Evolutionary conservation across 2,329 filamentous ascomycete species (phyloP).

Genomic region (Calonectria hongkongensis): DNA sequence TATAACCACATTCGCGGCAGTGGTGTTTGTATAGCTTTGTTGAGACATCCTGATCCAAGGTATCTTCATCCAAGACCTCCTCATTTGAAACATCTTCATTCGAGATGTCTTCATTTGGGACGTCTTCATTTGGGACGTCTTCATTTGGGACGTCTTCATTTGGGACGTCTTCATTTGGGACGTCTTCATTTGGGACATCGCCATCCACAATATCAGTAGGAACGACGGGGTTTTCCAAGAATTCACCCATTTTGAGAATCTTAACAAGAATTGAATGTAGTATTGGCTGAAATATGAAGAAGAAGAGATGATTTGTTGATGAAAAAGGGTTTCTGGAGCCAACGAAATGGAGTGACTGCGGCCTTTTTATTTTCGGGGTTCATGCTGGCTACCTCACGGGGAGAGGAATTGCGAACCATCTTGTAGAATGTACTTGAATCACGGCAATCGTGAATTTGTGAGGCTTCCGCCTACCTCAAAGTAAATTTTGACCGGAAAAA

Average conservation of each 20-base stretch:
- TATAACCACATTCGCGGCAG: background rate
- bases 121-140: no score
- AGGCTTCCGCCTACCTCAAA: background rate
- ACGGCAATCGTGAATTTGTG: conserved; percentile 6
- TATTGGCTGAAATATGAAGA: background rate
- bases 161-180: no score
- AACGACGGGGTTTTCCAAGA: background rate
- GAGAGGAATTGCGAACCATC: background rate
- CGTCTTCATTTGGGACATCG: no score
- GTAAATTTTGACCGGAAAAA: background rate
- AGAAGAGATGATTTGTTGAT: background rate
- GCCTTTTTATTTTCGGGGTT: background rate
- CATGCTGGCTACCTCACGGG: background rate
- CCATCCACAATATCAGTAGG: background rate
- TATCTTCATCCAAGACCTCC: no score
- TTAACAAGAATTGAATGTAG: background rate
- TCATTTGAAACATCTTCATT: no score
- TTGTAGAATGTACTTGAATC: background rate
- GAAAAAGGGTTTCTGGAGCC: background rate
- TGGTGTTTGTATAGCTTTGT: conserved; percentile 36
- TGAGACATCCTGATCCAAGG: background rate
- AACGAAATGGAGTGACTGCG: background rate
- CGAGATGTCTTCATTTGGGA: no score
- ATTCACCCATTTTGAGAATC: background rate
- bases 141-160: no score